Evolutionary conservation across 192 early-diverging fungal species (phyloP), one percentile per base, ranked within the genome.

Genomic region (Rhizophagus prolifer): DNA sequence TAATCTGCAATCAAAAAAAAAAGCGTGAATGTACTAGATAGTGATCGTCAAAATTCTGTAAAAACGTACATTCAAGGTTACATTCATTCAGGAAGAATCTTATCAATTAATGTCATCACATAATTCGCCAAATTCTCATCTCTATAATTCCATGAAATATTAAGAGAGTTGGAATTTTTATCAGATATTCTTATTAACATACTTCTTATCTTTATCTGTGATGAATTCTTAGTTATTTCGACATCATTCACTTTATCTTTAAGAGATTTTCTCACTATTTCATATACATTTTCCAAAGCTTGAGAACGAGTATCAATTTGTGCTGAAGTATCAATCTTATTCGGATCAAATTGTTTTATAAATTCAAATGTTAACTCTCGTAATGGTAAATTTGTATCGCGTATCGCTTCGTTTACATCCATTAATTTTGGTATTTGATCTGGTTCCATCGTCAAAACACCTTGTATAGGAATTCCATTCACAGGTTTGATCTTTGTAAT

Each of bases 91-190:
- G 77, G 59, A 30, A 79, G 66, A 8, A 62, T 64, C 13, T 75
- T 67, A 41, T 90, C 88, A 13, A 92, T 79, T 28, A 87, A 78
- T 13, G 85, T 84, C 25, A 92, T 78, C 19, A 88, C 78, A n/a
- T 83, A 77, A 9, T 87, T 89, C 0, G 91, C 91, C 34, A 92
- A 81, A 64, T 87, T 89, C 41, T 92, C 90, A 67, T 92, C 91
- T 26, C 85, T 81, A 79, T 87, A 91, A 21, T 88, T 81, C 91
- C 91, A 92, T 19, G 86, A 82, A 36, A 92, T 82, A 21, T 79
- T 64, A 1, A 92, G 72, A 5, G 78, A 64, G 31, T 75, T 66
- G 9, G 83, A 81, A 46, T 61, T 72, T 2, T 79, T 74, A 1
- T 84, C 81, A n/a, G 82, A 71, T 58, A 78, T 68, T 0, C 78